Evolutionary conservation across 179 eudicot genomes (phyloP), one percentile per base, ranked within the genome.

Genomic region (Patellifolia procumbens): DNA sequence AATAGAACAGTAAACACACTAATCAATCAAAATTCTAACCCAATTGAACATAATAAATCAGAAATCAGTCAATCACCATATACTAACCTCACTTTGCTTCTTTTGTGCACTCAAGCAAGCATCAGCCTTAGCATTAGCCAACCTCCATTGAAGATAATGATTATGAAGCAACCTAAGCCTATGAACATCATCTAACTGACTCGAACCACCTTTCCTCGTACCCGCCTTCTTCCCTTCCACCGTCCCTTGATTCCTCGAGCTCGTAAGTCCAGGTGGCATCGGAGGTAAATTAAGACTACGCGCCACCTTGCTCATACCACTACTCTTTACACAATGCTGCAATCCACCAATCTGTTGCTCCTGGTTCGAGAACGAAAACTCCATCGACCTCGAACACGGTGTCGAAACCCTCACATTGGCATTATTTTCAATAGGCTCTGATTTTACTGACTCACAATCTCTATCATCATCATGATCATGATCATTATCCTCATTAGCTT

Each of bases 31-130:
- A 75, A 59, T 28, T 0, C 37, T 20, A 60, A 9, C 9, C 29
- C 56, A 32, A 61, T 31, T 68, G 11, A 37, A 46, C 31, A 29
- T 10, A 45, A 16, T n/a, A 11, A 64, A 53, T 49, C 8, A 51
- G 10, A 31, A 22, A 35, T n/a, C 12, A 32, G 26, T 0, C 34
- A 4, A 35, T 59, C 45, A 68, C 87, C 42, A 12, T 20, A 34
- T 45, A 82, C 91, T 35, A 60, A 92, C 97, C 97, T 92, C 92
- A 70, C 89, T 75, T 82, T 89, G 86, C 82, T 24, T 78, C 79
- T 86, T 87, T 80, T 89, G 91, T n/a, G 88, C 51, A 59, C 29
- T 68, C 80, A 87, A 60, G 56, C 89, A 78, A 35, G 88, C 88
- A 60, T 88, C 82, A 20, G 96, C 90, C 78, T 81, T 91, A 8